Conservation (phyloP, 352 stramenopile species). For the Globisporangium heterothallicum region DNA sequence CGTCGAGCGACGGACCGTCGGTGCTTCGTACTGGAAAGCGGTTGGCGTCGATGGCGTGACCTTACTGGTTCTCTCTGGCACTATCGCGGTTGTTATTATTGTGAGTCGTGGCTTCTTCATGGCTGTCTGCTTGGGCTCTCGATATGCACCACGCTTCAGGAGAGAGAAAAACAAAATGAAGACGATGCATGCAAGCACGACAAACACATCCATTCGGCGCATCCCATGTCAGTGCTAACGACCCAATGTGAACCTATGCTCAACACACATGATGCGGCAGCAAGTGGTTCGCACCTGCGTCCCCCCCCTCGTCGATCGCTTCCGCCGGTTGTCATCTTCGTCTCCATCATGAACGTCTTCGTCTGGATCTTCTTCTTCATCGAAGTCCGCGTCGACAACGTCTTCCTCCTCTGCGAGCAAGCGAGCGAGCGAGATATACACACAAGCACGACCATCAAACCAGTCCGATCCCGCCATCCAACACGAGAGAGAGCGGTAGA, state of each 20-base stretch:
- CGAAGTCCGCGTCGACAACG: constrained; percentile 86
- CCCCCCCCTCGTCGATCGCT: constrained; percentile 19
- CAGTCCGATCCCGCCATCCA: not conserved
- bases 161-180: not conserved
- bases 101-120: constrained; percentile 15
- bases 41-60: constrained; percentile 5
- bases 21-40: constrained; percentile 27
- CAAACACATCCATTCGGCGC: too few species aligned
- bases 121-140: constrained; percentile 21
- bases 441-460: not conserved
- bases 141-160: constrained; percentile 15
- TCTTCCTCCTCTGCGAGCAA: constrained; percentile 88
- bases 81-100: not conserved
- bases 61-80: not conserved
- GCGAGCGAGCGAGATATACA: too few species aligned
- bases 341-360: constrained; percentile 71
- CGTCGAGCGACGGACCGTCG: constrained; percentile 52
- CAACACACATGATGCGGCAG: too few species aligned
- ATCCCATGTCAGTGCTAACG: too few species aligned
- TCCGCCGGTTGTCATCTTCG: constrained; percentile 33
- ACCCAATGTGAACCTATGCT: too few species aligned
- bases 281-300: constrained; percentile 14
- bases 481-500: too few species aligned
- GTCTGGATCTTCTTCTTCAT: constrained; percentile 75
- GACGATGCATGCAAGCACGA: too few species aligned